These are phyloP conservation scores for Hemerocallis citrina DNA, from an alignment of 106 monocot species.

Conservation along the genomic window DNA sequence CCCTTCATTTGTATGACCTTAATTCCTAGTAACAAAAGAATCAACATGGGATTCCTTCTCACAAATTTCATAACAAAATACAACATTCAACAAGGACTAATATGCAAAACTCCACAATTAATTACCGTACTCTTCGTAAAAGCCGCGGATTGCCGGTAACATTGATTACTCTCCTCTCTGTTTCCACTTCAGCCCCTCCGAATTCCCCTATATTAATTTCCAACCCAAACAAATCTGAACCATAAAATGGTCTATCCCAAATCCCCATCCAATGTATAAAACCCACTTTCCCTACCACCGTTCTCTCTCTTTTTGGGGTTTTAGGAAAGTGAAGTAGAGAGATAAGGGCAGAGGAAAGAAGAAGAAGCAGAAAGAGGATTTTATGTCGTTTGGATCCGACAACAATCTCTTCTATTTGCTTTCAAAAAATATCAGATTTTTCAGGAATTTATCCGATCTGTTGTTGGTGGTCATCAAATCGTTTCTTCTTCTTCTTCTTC, in stretches of 20 bases:
- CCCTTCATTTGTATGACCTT: too few relatives aligned
- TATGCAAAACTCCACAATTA: too few relatives aligned
- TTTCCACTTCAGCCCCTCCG: not conserved
- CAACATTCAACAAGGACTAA: too few relatives aligned
- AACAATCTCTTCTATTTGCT: not conserved
- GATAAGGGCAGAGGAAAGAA: not conserved
- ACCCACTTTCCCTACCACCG: not conserved
- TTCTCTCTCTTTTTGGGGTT: constrained; percentile 9
- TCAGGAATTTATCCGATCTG: not conserved
- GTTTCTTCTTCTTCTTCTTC: constrained; percentile 11
- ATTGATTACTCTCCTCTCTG: too few relatives aligned
- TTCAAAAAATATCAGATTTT: not conserved
- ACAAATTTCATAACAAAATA: too few relatives aligned
- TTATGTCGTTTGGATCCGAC: constrained; percentile 18
- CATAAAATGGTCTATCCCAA: not conserved
- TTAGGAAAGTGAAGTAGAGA: not conserved
- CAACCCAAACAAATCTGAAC: not conserved
- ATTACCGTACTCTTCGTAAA: too few relatives aligned
- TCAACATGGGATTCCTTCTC: too few relatives aligned
- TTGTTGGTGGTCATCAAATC: not conserved
- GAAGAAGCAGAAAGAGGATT: not conserved
- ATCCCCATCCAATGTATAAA: constrained; percentile 6
- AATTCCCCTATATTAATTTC: not conserved
- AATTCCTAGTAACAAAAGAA: too few relatives aligned
- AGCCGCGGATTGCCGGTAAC: too few relatives aligned